Evolutionary conservation across 345 rosid species (phyloP).

Genomic region (Euphorbia pulcherrima): DNA sequence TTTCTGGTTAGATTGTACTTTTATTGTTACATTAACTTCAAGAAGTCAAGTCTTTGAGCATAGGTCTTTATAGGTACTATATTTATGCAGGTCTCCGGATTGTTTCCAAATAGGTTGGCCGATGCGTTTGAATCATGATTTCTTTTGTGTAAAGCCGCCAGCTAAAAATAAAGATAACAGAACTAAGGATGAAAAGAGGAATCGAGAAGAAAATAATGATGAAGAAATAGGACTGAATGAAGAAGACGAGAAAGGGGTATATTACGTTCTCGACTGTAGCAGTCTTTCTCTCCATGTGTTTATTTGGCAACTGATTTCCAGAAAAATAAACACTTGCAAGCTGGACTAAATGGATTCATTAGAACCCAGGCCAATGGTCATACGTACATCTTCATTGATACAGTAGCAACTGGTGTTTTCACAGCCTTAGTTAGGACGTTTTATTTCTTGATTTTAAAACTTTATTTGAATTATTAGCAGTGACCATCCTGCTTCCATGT

Average conservation of each 20-base stretch:
- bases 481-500: not conserved
- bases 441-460: not conserved
- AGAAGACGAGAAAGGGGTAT: constrained; percentile 42
- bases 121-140: constrained; percentile 63
- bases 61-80: constrained; percentile 14
- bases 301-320: constrained; percentile 19
- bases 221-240: constrained; percentile 41
- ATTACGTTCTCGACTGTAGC: constrained; percentile 2
- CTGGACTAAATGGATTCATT: constrained; percentile 26
- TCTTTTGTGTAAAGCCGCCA: constrained; percentile 42
- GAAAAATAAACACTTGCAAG: constrained; percentile 17
- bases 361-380: constrained; percentile 22
- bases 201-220: constrained; percentile 43
- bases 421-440: not conserved
- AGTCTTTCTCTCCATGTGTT: not conserved
- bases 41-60: constrained; percentile 8
- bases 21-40: constrained; percentile 13
- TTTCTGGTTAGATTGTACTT: constrained; percentile 59
- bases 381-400: not conserved
- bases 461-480: not conserved
- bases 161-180: constrained; percentile 28
- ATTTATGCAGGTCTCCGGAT: constrained; percentile 65
- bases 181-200: constrained; percentile 26
- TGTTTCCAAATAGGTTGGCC: constrained; percentile 97
- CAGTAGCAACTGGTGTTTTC: not conserved